Evolutionary conservation across 495 filamentous ascomycete genomes (phyloP), one percentile per base, ranked within the genome.

Genomic region (Astrothelium subdiscretum): DNA sequence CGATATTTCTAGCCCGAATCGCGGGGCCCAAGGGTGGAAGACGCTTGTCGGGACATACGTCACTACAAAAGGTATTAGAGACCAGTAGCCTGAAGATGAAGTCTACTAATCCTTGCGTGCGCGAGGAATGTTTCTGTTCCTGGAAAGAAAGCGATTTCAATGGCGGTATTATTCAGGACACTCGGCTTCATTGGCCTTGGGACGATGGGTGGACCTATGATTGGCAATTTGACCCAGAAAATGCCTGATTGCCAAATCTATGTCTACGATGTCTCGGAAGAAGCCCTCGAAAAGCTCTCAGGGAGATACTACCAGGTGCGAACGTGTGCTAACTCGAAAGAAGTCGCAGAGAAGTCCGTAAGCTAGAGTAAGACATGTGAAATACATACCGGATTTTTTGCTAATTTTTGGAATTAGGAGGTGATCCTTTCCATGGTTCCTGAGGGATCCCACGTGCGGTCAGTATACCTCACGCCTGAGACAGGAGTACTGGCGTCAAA

Each of bases 121-220:
- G n/a, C n/a, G n/a, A n/a, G n/a, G n/a, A n/a, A n/a, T n/a, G n/a
- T n/a, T n/a, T n/a, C n/a, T n/a, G n/a, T n/a, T n/a, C n/a, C n/a
- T n/a, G n/a, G n/a, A n/a, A n/a, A n/a, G n/a, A n/a, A n/a, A n/a
- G n/a, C n/a, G n/a, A n/a, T n/a, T n/a, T n/a, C 32, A 52, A 67
- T 64, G 67, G 51, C 63, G 12, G 59, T 61, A 5, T n/a, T 62
- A 5, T 64, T 59, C 11, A 65, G 62, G 32, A 66, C 26, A 2
- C 60, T 80, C 38, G 78, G 78, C 31, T 80, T 79, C 67, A 74
- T 81, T 60, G 78, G 78, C 66, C 71, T 80, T 0, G 78, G 78
- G 4, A 66, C 69, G n/a, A 81, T 80, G 78, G 78, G 78, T 10
- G 71, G 67, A 35, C 75, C 72, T 32, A 81, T 81, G 76, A 71